Evolutionary conservation across 2,329 filamentous ascomycete genomes (phyloP), one percentile per base, ranked within the genome.

Genomic region (Conoideocrella luteorostrata): DNA sequence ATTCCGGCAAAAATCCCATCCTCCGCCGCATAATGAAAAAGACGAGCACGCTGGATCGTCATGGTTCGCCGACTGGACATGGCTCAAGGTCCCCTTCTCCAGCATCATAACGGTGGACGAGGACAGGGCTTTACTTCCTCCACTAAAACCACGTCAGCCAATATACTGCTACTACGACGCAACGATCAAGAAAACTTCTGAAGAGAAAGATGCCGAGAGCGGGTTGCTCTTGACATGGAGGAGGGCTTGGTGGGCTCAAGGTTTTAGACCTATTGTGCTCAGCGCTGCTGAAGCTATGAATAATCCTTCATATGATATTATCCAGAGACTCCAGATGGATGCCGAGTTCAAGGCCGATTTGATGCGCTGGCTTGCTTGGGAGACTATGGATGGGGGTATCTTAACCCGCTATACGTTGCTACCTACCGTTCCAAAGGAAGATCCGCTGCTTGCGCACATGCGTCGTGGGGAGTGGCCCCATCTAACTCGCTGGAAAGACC

Each of bases 131-230:
- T 77, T 97, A 43, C 80, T 97, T 3, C 93, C 93, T 37, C 86
- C 87, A 3, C 69, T 95, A 22, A 67, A 63, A 37, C 69, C 77
- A 24, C 78, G 91, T 18, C 81, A 84, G 20, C 75, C 81, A 1
- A 82, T 97, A 43, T 97, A 95, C 66, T 95, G 89, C 50, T 97
- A 91, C 64, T 95, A 95, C 61, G 88, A 95, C 56, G 70, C 78
- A 10, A 79, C 77, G 4, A 62, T 72, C 15, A 67, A 75, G 48
- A 83, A 83, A 62, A 76, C 84, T 24, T 72, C 76, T 39, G 75
- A 76, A 15, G 74, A 78, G 40, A 78, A 78, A 53, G 77, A 85
- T 47, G 86, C 87, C 4, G 87, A 96, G 60, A 84, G 84, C 57
- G 77, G 83, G 46, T 68, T 97, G 47, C 73, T 97, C 39, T 69